phyloP scores from a whole-genome alignment of 2,329 filamentous ascomycete genomes.

The Aspergillus melleus region DNA sequence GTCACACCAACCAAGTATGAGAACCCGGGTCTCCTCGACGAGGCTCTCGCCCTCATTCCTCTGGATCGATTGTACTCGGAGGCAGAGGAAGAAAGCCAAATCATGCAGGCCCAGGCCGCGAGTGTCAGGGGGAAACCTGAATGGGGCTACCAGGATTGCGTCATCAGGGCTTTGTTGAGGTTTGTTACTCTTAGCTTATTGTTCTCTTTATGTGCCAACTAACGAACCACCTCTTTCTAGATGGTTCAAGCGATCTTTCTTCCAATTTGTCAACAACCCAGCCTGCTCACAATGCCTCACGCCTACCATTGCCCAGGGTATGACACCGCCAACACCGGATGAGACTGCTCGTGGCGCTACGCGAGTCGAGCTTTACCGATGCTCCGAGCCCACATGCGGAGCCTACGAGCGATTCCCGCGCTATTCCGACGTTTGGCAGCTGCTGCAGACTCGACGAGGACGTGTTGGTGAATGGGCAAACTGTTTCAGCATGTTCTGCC shows the following conservation, averaged over 20 bases:
- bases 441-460: slow-evolving; percentile 82
- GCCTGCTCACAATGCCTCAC: slow-evolving; percentile 78
- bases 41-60: slow-evolving; percentile 82
- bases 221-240: slow-evolving; percentile 43
- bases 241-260: slow-evolving; percentile 96
- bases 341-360: slow-evolving; percentile 86
- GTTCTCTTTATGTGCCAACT: slow-evolving; percentile 5
- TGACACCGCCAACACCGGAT: slow-evolving; percentile 81
- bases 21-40: slow-evolving; percentile 90
- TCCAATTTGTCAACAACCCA: slow-evolving; percentile 96
- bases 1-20: slow-evolving; percentile 91
- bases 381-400: slow-evolving; percentile 72
- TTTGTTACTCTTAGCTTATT: slow-evolving; percentile 45
- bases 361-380: slow-evolving; percentile 86
- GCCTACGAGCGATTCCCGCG: slow-evolving; percentile 86
- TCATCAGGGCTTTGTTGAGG: slow-evolving; percentile 83
- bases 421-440: slow-evolving; percentile 91
- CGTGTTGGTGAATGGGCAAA: slow-evolving; percentile 96
- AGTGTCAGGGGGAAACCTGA: slow-evolving; percentile 82
- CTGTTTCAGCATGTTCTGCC: slow-evolving; percentile 97
- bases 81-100: slow-evolving; percentile 89
- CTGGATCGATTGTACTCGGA: slow-evolving; percentile 89
- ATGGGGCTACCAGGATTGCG: slow-evolving; percentile 98
- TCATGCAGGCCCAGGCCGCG: slow-evolving; percentile 81
- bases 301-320: slow-evolving; percentile 78